Percentiles rank a stretch among this genome's conserved stretches.
Conservation (phyloP, 1,284 basidiomycete species). For the Anthracocystis walkeri region DNA sequence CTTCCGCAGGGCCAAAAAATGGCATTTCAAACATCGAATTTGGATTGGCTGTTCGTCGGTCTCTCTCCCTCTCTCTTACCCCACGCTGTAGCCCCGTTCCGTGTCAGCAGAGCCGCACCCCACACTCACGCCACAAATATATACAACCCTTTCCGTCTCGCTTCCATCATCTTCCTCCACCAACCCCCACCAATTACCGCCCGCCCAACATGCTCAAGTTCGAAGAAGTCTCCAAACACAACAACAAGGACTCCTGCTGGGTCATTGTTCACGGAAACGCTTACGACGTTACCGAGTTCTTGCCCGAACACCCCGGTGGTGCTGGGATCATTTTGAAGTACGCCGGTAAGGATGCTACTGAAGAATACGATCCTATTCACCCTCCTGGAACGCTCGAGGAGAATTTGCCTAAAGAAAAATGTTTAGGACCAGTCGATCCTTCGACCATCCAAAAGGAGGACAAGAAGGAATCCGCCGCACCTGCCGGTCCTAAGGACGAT, state of each 20-base stretch:
- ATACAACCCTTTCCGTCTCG: background rate
- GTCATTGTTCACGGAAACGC: constrained; percentile 83
- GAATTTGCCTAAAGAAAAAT: constrained; percentile 63
- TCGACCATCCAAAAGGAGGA: constrained; percentile 52
- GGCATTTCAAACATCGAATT: constrained; percentile 6
- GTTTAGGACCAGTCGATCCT: constrained; percentile 61
- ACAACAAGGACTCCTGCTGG: constrained; percentile 82
- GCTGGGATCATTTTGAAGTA: constrained; percentile 79
- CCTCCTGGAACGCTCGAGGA: constrained; percentile 67
- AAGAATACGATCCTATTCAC: constrained; percentile 68
- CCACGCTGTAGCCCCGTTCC: background rate
- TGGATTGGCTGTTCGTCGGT: constrained; percentile 3
- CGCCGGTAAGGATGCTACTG: constrained; percentile 81
- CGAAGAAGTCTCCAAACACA: constrained; percentile 78
- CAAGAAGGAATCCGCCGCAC: constrained; percentile 26
- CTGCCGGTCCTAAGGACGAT: constrained; percentile 32
- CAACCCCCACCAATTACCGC: background rate
- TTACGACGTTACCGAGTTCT: constrained; percentile 86
- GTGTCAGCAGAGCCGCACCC: background rate
- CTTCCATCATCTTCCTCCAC: background rate
- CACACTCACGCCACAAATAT: constrained; percentile 6
- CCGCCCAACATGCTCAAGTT: constrained; percentile 41
- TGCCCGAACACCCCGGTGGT: constrained; percentile 80
- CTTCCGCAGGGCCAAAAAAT: constrained; percentile 8
- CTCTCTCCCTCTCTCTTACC: background rate